Base-by-base conservation (phyloP, 306 rosid genomes). In the Biancaea sappan region DNA sequence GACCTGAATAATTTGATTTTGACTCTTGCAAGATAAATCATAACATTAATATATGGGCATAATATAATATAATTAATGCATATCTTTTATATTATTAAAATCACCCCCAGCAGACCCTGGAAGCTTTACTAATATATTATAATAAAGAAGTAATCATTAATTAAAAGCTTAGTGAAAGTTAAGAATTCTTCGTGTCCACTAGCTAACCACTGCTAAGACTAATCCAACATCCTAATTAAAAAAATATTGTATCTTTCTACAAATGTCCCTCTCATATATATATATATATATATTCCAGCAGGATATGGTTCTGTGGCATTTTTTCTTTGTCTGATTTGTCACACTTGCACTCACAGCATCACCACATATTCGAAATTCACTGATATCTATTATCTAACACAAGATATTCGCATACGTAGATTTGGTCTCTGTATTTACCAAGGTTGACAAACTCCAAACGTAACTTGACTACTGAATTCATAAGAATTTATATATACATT, bases 1-100 rank as follows among this genome's bases (percentile, higher is more conserved):
- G 57, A 5, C 71, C 4, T 15, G 26, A 79, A 83, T 83, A 50
- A 79, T 83, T 75, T 83, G 76, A 71, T 83, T 71, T 79, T 79
- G 78, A 83, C 84, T 75, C 58, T 19, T 46, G 72, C 16, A 40
- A 28, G 32, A 69, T 34, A 79, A 47, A 82, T 72, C 41, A 37
- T 37, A 37, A 37, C 9, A 31, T 31, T 2, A 71, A 78, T 44
- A 79, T 37, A 50, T 47, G 67, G 71, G 69, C 66, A 73, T 63
- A 38, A 35, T 59, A 11, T 2, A 47, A n/a, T 37, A 8, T 37
- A 37, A n/a, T n/a, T n/a, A 37, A 37, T 37, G 10, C 41, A 51
- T 26, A 60, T 53, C n/a, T n/a, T n/a, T n/a, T 51, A 48, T 73
- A 73, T 52, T 53, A 68, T 6, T 50, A 5, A 19, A 74, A 29